Evolutionary conservation across 495 filamentous ascomycete genomes (phyloP).

Genomic region (Lindgomyces ingoldianus): DNA sequence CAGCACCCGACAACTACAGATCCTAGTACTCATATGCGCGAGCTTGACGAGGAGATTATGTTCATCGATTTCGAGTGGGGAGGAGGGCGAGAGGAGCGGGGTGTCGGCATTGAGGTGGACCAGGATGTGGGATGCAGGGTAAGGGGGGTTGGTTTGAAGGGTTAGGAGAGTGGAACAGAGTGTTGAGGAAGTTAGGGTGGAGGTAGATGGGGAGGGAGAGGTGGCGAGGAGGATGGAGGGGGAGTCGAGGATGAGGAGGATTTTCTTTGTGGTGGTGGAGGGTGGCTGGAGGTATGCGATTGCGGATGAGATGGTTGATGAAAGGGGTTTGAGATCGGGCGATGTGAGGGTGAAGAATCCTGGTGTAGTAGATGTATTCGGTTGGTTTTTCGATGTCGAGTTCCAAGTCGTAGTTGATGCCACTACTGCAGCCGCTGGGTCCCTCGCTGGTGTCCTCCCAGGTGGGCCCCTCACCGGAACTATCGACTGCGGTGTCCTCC

Average conservation of each 20-base stretch:
- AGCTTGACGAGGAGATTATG: slow-evolving; percentile 66
- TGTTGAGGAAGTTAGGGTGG: slow-evolving; percentile 20
- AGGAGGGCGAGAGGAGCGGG: slow-evolving; percentile 53
- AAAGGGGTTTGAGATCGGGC: slow-evolving; percentile 14
- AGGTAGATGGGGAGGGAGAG: slow-evolving; percentile 35
- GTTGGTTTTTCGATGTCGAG: background rate
- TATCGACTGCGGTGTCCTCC: background rate
- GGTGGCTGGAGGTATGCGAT: slow-evolving; percentile 17
- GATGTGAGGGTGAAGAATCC: slow-evolving; percentile 15
- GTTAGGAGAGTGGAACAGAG: slow-evolving; percentile 10
- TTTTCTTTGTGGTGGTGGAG: slow-evolving; percentile 9
- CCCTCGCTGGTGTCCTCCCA: slow-evolving; percentile 1
- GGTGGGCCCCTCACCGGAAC: slow-evolving; percentile 4
- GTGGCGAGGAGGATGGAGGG: slow-evolving; percentile 56
- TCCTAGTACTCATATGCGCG: slow-evolving; percentile 70
- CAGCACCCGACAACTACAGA: slow-evolving; percentile 70
- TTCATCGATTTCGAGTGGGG: slow-evolving; percentile 63
- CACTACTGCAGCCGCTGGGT: background rate
- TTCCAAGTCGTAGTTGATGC: background rate
- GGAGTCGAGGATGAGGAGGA: slow-evolving; percentile 53
- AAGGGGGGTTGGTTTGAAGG: slow-evolving; percentile 43
- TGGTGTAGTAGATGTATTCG: background rate
- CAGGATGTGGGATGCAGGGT: slow-evolving; percentile 56
- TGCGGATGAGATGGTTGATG: slow-evolving; percentile 23
- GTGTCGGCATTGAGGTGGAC: slow-evolving; percentile 61